Percentiles rank a stretch among this genome's conserved stretches.
These are phyloP conservation scores for Microthyrium microscopicum DNA, from an alignment of 2,329 filamentous ascomycete genomes.

Conservation along the genomic window DNA sequence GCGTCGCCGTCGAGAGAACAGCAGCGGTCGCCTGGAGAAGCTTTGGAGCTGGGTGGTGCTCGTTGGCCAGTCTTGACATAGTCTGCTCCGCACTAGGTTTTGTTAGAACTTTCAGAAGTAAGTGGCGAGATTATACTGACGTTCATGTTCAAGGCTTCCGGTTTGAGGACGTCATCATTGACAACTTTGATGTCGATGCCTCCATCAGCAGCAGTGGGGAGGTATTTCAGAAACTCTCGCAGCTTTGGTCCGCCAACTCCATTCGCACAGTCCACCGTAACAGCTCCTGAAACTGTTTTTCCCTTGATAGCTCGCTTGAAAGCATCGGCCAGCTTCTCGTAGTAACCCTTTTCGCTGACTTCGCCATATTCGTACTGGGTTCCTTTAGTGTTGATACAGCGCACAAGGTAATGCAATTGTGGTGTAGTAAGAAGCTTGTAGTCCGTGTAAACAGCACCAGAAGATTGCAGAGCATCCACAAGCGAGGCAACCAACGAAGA, in stretches of 20 bases:
- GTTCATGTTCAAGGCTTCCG: slow-evolving; percentile 76
- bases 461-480: slow-evolving; percentile 61
- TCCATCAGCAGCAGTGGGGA: slow-evolving; percentile 50
- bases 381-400: slow-evolving; percentile 83
- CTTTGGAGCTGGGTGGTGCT: slow-evolving; percentile 68
- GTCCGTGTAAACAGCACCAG: slow-evolving; percentile 59
- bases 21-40: slow-evolving; percentile 58
- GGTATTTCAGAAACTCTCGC: slow-evolving; percentile 65
- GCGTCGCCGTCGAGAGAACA: slow-evolving; percentile 92
- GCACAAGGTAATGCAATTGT: slow-evolving; percentile 93
- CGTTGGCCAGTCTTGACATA: slow-evolving; percentile 95
- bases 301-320: slow-evolving; percentile 71
- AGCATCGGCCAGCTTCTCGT: slow-evolving; percentile 73
- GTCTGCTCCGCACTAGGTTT: slow-evolving; percentile 68
- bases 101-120: not conserved
- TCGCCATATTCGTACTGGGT: slow-evolving; percentile 78
- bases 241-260: slow-evolving; percentile 91
- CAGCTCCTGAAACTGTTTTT: slow-evolving; percentile 52
- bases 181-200: slow-evolving; percentile 68
- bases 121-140: slow-evolving; percentile 32
- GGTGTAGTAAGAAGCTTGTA: slow-evolving; percentile 88
- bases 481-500: slow-evolving; percentile 67
- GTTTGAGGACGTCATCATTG: slow-evolving; percentile 85
- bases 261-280: slow-evolving; percentile 91
- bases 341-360: slow-evolving; percentile 82